Percentiles rank a stretch among this genome's conserved stretches.
These are phyloP conservation scores for Fusarium nisikadoi DNA, from an alignment of 2,329 filamentous ascomycete genomes.

Conservation along the genomic window DNA sequence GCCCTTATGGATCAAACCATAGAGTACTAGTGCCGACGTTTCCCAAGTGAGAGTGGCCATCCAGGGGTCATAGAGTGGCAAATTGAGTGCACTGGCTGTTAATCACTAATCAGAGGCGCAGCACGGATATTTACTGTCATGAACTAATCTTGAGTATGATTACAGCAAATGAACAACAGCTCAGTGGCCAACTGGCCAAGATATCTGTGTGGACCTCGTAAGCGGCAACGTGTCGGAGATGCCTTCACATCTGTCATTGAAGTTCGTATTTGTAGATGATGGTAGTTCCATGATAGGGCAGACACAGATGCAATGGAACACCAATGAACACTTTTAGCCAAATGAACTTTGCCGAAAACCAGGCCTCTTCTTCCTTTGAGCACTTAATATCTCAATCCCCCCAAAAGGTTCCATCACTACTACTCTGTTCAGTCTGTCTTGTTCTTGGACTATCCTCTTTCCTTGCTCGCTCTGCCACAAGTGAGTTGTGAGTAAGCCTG, in stretches of 20 bases:
- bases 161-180: too few relatives aligned
- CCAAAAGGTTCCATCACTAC: not conserved
- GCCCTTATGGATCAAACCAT: too few relatives aligned
- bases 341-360: not conserved
- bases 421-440: not conserved
- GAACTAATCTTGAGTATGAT: not conserved
- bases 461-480: not conserved
- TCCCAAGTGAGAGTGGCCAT: not conserved
- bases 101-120: not conserved
- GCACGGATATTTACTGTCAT: not conserved
- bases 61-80: not conserved
- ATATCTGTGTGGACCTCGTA: not conserved
- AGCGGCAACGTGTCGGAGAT: not conserved
- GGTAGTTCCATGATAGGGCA: not conserved
- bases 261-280: not conserved
- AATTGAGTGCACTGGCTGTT: not conserved
- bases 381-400: too few relatives aligned
- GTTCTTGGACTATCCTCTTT: not conserved
- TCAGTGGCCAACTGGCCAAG: fast-evolving
- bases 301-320: not conserved
- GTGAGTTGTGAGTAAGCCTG: not conserved
- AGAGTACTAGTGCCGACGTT: too few relatives aligned
- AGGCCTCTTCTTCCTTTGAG: not conserved
- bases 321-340: fast-evolving
- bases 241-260: not conserved